A percentile compares a stretch with the other conserved stretches of the same genome.
phyloP scores from a whole-genome alignment of 2,329 filamentous ascomycete genomes.

The Cladosporium sp. region DNA sequence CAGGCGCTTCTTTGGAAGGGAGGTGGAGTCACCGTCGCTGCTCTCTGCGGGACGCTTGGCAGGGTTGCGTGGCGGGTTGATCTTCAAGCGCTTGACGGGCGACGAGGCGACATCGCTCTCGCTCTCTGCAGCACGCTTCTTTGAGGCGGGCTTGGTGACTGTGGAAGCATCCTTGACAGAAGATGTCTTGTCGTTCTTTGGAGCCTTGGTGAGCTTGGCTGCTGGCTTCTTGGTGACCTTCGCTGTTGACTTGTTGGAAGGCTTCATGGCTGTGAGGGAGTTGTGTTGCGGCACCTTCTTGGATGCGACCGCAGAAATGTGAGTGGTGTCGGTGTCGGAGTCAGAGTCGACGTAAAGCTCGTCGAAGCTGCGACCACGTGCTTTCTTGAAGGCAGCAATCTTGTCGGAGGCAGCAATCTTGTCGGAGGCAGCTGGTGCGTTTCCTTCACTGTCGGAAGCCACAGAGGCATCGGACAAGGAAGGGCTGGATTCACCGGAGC shows the following conservation, averaged over 20 bases:
- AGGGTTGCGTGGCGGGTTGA: background rate
- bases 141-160: background rate
- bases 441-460: background rate
- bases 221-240: no score
- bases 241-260: background rate
- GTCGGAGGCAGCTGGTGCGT: background rate
- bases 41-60: background rate
- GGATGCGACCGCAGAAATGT: background rate
- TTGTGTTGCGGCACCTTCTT: background rate
- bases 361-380: conserved; percentile 3
- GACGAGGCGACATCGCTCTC: background rate
- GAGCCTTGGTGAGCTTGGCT: background rate
- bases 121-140: background rate
- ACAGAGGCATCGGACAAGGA: background rate
- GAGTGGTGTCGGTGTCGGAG: background rate
- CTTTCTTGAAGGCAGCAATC: conserved; percentile 4
- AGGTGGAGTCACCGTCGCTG: background rate
- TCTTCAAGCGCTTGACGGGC: background rate
- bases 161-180: background rate
- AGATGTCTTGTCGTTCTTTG: background rate
- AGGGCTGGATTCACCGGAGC: background rate
- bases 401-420: no score
- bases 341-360: background rate
- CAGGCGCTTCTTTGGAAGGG: background rate
- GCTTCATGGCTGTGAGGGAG: background rate